phyloP scores from a whole-genome alignment of 169 alveolate genomes.

The Plasmodium ovale region DNA sequence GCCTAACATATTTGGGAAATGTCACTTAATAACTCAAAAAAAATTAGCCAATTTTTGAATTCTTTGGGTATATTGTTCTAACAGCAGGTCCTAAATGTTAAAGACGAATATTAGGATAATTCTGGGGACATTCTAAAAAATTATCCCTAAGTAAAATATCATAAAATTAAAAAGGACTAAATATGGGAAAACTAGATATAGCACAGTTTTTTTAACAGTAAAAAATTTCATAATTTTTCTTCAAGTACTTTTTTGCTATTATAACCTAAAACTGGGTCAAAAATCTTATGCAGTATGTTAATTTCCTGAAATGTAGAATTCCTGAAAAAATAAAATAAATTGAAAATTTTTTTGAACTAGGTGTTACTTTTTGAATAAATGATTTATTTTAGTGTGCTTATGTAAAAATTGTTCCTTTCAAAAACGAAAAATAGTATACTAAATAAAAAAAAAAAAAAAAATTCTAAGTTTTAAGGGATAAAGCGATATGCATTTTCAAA shows the following conservation, averaged over 20 bases:
- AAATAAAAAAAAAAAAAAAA: too few relatives aligned
- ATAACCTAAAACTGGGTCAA: neutral
- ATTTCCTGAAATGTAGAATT: too few relatives aligned
- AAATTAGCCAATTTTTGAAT: too few relatives aligned
- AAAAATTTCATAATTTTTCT: neutral
- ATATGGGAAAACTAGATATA: neutral
- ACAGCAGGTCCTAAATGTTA: neutral
- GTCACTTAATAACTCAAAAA: too few relatives aligned
- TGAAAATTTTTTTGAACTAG: too few relatives aligned
- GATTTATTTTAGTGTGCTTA: too few relatives aligned
- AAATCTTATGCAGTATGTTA: neutral
- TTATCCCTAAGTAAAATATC: neutral
- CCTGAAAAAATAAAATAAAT: neutral
- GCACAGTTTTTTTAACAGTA: constrained; percentile 2
- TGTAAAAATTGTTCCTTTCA: neutral
- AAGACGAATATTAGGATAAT: neutral
- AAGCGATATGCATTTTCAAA: neutral
- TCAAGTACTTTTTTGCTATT: neutral
- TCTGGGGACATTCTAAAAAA: neutral
- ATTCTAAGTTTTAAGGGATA: neutral
- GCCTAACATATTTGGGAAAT: too few relatives aligned
- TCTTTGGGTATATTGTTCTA: too few relatives aligned
- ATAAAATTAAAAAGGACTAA: constrained; percentile 4
- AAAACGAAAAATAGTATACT: neutral
- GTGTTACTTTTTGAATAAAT: too few relatives aligned